These are phyloP conservation scores for Neolentinus lepideus DNA, from an alignment of 1,284 basidiomycete species.

Conservation along the genomic window DNA sequence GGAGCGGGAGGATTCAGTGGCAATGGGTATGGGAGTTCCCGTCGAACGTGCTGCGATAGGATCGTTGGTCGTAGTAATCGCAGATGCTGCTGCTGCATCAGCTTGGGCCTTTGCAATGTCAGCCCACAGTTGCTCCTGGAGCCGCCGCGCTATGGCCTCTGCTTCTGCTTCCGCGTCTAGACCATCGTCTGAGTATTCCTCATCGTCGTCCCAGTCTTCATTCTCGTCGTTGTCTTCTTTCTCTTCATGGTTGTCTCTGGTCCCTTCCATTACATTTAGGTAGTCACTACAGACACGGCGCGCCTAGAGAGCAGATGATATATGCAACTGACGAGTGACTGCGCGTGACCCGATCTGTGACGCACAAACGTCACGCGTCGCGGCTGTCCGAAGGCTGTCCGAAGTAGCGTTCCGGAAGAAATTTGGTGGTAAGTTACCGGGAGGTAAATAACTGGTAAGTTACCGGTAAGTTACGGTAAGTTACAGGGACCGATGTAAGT, in stretches of 20 bases:
- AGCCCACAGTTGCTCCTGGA: conserved; percentile 66
- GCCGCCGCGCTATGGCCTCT: conserved; percentile 57
- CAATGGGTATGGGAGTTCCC: conserved; percentile 11
- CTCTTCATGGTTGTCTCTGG: conserved; percentile 9
- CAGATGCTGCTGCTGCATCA: conserved; percentile 17
- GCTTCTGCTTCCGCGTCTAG: conserved; percentile 66
- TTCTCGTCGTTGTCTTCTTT: conserved; percentile 35
- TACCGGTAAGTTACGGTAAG: no score
- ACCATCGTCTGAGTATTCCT: conserved; percentile 45
- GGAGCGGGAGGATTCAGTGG: background rate
- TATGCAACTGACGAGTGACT: no score
- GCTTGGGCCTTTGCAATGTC: conserved; percentile 59
- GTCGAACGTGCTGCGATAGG: background rate
- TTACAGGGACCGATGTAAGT: no score
- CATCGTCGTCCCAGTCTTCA: conserved; percentile 32
- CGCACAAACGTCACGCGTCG: no score
- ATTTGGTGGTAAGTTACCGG: background rate
- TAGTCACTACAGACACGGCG: no score
- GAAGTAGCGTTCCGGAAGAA: background rate
- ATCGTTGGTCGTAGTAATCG: background rate
- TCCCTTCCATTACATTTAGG: background rate
- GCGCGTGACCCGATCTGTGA: no score
- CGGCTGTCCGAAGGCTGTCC: background rate
- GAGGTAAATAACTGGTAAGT: no score
- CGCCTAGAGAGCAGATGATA: background rate